Evolutionary conservation across 2,329 filamentous ascomycete genomes (phyloP), one percentile per base, ranked within the genome.

Genomic region (Metarhizium rileyi): DNA sequence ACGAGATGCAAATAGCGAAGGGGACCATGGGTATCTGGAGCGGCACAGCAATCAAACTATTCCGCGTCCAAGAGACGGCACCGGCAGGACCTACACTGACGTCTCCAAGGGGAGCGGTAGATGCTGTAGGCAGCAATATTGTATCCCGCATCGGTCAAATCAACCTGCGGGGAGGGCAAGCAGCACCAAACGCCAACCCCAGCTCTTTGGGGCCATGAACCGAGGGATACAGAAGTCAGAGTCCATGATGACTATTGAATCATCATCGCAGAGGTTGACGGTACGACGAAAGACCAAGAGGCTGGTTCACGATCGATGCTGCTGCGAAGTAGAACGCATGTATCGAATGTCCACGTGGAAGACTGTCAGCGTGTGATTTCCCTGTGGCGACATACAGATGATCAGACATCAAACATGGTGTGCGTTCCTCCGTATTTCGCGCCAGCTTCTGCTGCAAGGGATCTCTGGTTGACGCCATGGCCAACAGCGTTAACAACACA

Each of bases 1-100:
- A 83, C 59, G 93, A 98, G 70, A 88, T 95, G 83, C 82, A 90
- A 51, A 81, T 91, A 26, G 81, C 85, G 0, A 90, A 86, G 62
- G 90, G 90, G 27, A 90, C 87, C 2, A 87, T 90, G 28, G 91
- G 93, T 7, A 83, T 96, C 2, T 98, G 93, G 91, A 96, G 91
- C 61, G 87, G 89, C 33, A 97, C 93, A 1, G 75, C 75, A 2
- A 88, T 98, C 64, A 86, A 85, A 63, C 73, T 98, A 14, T 98
- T 98, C 70, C 83, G 82, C 46, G 90, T 96, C 3, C 89, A 95
- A 65, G 87, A 94, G 63, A 87, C 86, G 16, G 86, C 84, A 2
- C 78, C 87, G 1, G 77, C 86, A 56, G 86, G 90, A 0, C 90
- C 90, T 3, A 89, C 84, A 12, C 67, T 98, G 53, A 81, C 89